A percentile compares a stretch with the other conserved stretches of the same genome.
phyloP scores from a whole-genome alignment of 2,329 filamentous ascomycete species.

The Clarireedia monteithiana region DNA sequence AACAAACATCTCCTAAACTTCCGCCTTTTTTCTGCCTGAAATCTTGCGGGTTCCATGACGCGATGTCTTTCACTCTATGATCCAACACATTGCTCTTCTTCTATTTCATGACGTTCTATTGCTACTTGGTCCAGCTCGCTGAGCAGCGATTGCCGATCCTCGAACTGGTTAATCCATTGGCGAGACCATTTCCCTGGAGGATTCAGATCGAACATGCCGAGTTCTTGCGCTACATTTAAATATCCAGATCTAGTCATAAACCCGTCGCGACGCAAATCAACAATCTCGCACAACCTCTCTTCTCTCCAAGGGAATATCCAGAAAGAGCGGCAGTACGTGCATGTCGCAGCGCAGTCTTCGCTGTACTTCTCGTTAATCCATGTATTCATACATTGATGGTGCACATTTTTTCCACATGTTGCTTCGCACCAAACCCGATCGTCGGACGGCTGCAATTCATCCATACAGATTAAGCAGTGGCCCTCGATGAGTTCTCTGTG shows the following conservation, averaged over 20 bases:
- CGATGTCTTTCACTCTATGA: no score
- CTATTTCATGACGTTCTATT: no score
- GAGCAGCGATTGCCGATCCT: no score
- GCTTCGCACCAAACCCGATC: constrained; percentile 50
- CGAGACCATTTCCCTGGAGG: background rate
- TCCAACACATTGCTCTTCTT: no score
- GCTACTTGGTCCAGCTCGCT: no score
- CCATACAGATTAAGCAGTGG: constrained; percentile 56
- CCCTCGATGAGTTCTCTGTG: constrained; percentile 50
- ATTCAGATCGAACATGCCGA: background rate
- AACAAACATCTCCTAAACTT: no score
- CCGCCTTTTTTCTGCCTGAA: no score
- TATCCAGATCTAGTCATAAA: background rate
- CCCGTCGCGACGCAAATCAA: no score
- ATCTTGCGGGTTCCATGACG: no score
- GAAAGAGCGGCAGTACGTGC: background rate
- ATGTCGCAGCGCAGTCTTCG: background rate
- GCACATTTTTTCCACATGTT: constrained; percentile 54
- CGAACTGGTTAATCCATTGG: no score
- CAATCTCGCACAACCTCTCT: no score
- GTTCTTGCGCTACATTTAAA: background rate
- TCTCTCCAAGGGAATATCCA: background rate
- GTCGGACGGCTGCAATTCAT: constrained; percentile 40
- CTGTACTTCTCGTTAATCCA: constrained; percentile 34
- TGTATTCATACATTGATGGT: constrained; percentile 45